Conservation (phyloP, 495 filamentous ascomycete genomes). For the Aspergillus heteromorphus region DNA sequence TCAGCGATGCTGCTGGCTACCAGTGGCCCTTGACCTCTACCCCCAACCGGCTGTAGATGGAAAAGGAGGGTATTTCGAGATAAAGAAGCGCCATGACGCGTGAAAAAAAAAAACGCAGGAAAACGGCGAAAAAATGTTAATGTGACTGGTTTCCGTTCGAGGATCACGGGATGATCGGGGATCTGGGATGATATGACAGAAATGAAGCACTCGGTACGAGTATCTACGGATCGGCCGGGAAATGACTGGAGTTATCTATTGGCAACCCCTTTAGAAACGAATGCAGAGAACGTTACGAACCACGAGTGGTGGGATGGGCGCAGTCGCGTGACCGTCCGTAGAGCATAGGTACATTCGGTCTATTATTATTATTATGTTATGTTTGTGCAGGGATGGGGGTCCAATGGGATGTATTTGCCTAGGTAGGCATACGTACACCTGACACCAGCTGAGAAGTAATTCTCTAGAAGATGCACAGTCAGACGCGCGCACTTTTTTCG, state of each 20-base stretch:
- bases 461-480: no score
- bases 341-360: background rate
- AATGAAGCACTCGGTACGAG: conserved; percentile 8
- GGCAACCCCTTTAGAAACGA: conserved; percentile 15
- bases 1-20: conserved; percentile 94
- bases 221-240: conserved; percentile 9
- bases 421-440: no score
- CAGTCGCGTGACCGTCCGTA: background rate
- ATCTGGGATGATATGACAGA: conserved; percentile 15
- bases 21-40: conserved; percentile 78
- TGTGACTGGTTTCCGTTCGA: conserved; percentile 11
- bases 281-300: conserved; percentile 16
- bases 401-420: no score
- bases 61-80: conserved; percentile 6
- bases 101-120: conserved; percentile 3
- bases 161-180: conserved; percentile 12
- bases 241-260: conserved; percentile 8
- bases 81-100: conserved; percentile 7
- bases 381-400: no score
- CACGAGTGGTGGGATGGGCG: background rate
- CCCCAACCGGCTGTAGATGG: conserved; percentile 64
- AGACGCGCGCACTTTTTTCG: no score
- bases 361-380: no score
- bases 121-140: conserved; percentile 16
- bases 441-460: no score